phyloP scores from a whole-genome alignment of 768 basidiomycete species.

The Leucocoprinus leucothites region DNA sequence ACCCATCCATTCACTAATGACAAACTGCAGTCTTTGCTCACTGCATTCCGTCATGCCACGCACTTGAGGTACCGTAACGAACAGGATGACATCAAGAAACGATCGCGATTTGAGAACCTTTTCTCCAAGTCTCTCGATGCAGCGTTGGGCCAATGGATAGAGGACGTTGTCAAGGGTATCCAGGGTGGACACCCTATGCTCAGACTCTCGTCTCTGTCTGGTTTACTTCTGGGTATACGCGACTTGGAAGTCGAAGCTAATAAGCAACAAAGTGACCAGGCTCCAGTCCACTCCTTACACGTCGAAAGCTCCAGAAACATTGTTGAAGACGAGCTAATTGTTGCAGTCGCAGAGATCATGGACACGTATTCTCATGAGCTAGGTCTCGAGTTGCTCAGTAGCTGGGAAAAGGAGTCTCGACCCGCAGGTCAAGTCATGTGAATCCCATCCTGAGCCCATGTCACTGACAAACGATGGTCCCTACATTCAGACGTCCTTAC shows the following conservation, averaged over 20 bases:
- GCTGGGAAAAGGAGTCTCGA: conserved; percentile 71
- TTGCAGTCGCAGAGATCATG: conserved; percentile 73
- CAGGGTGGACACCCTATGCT: conserved; percentile 65
- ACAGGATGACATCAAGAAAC: conserved; percentile 29
- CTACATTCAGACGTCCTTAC: conserved; percentile 41
- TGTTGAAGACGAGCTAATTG: conserved; percentile 63
- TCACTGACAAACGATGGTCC: conserved; percentile 1
- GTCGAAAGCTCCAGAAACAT: conserved; percentile 28
- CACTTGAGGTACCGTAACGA: conserved; percentile 49
- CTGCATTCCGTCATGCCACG: conserved; percentile 57
- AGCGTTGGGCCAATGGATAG: conserved; percentile 48
- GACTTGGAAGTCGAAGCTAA: conserved; percentile 40
- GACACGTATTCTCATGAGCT: conserved; percentile 45
- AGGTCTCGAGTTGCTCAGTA: conserved; percentile 23
- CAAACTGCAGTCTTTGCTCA: conserved; percentile 47
- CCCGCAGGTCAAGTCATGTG: conserved; percentile 43
- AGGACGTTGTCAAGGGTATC: conserved; percentile 50
- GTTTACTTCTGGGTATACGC: conserved; percentile 61
- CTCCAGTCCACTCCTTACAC: conserved; percentile 1
- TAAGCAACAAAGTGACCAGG: conserved; percentile 15
- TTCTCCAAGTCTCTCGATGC: conserved; percentile 37
- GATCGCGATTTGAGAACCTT: conserved; percentile 29
- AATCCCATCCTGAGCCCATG: background rate
- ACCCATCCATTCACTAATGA: conserved; percentile 38
- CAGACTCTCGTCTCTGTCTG: conserved; percentile 59